These are phyloP conservation scores for Knufia fluminis DNA, from an alignment of 2,329 filamentous ascomycete species.

Conservation along the genomic window DNA sequence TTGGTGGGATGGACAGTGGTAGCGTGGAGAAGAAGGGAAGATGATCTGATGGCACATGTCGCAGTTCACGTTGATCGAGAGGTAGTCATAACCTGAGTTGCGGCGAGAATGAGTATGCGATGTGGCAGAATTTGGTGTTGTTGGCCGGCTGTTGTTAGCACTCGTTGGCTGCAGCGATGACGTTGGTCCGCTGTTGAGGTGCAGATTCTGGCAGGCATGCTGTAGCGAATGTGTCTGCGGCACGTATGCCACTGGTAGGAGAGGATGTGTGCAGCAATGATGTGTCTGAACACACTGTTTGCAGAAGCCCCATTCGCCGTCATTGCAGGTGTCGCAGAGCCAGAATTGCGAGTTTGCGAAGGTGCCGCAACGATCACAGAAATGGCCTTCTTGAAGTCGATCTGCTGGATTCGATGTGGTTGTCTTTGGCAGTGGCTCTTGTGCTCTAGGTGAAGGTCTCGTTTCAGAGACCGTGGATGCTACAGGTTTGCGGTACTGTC, in stretches of 20 bases:
- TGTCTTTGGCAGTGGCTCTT: not conserved
- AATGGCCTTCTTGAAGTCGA: constrained; percentile 68
- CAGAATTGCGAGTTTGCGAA: constrained; percentile 80
- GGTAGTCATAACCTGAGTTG: constrained; percentile 48
- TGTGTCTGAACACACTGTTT: constrained; percentile 78
- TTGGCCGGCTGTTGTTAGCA: constrained; percentile 1
- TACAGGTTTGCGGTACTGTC: constrained; percentile 32
- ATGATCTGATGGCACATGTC: constrained; percentile 70
- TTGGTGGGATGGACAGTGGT: constrained; percentile 57
- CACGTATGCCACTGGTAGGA: constrained; percentile 63
- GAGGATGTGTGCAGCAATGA: constrained; percentile 67
- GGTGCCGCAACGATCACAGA: constrained; percentile 66
- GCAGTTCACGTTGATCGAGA: constrained; percentile 67
- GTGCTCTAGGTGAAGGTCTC: not conserved
- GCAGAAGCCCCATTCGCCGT: constrained; percentile 93
- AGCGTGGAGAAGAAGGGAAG: constrained; percentile 57
- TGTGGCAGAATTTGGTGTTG: constrained; percentile 2
- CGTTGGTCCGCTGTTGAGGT: not conserved
- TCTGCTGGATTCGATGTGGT: constrained; percentile 47
- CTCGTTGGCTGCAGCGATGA: not conserved
- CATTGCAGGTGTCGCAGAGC: constrained; percentile 79
- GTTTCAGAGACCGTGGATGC: constrained; percentile 6
- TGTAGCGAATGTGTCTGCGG: not conserved
- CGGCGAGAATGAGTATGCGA: constrained; percentile 39
- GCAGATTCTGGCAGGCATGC: not conserved